Evolutionary conservation across 2,329 filamentous ascomycete genomes (phyloP), one percentile per base, ranked within the genome.

Genomic region (Lasiodiplodia sp.): DNA sequence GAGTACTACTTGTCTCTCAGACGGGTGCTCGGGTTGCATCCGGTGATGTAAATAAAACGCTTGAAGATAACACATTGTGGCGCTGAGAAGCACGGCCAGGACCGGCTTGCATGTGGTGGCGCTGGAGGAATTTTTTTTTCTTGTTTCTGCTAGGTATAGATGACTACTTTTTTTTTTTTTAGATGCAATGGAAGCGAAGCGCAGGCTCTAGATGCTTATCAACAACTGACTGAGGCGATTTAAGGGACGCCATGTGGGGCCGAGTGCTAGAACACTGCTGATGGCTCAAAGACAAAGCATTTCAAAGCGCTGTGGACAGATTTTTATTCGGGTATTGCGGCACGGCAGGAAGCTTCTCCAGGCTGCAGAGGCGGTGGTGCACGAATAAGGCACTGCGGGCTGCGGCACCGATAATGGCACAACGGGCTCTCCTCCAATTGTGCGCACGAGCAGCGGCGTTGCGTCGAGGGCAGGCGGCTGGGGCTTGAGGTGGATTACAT

Each of bases 1-100:
- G 88, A 90, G 79, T 80, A 80, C 47, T 85, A 86, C 73, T 75
- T 90, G 52, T 83, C 80, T 63, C 62, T 86, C 12, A 84, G 86
- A 74, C 83, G 84, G 64, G 74, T 83, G 66, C 72, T 88, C 63
- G 86, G 86, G 23, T 72, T 86, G 73, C 73, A 72, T 69, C 70
- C 73, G 56, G 66, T 80, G 44, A 28, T 64, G 56, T 66, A 69
- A 60, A 40, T 18, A 52, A 18, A 23, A 23, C n/a, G 21, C 12
- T 7, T 12, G 11, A 44, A n/a, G 56, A 7, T 7, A 40, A 44
- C 21, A 47, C 18, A 28, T 53, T 25, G 51, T 53, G 51, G 51
- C 51, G 21, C 21, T 53, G 23, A 14, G 51, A 25, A 31, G 23
- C 23, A 52, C 51, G 51, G 23, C 51, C 23, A 25, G 51, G 51